phyloP scores from a whole-genome alignment of 1,284 basidiomycete species.

The Ganoderma meredithae region DNA sequence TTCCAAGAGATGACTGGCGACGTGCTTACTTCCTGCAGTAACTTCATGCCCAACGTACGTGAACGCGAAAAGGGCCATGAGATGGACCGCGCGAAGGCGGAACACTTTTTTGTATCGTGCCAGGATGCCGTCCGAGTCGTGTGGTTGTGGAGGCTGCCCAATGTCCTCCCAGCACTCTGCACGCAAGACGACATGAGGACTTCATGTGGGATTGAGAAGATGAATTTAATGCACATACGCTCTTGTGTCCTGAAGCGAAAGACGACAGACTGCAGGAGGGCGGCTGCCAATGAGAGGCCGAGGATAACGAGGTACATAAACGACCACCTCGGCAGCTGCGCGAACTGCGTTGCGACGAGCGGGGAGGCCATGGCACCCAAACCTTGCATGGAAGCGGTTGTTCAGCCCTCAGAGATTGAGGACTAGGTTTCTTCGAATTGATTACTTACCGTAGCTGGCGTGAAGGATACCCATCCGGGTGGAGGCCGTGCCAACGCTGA shows the following conservation, averaged over 20 bases:
- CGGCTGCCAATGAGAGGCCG: constrained; percentile 57
- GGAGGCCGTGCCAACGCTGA: constrained; percentile 49
- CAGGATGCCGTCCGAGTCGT: constrained; percentile 29
- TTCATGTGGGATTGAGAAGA: neutral
- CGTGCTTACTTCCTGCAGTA: constrained; percentile 49
- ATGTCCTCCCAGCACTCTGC: constrained; percentile 43
- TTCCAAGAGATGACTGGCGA: neutral
- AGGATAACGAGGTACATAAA: constrained; percentile 70
- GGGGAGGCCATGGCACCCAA: constrained; percentile 66
- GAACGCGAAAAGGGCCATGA: constrained; percentile 51
- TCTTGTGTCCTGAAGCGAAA: constrained; percentile 65
- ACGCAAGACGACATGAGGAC: neutral
- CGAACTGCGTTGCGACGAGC: constrained; percentile 68
- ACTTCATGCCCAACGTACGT: constrained; percentile 56
- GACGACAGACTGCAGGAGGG: constrained; percentile 49
- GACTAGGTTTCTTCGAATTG: neutral
- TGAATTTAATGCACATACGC: constrained; percentile 41
- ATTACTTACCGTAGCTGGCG: constrained; percentile 46
- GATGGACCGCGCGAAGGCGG: constrained; percentile 45
- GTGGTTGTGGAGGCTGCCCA: constrained; percentile 37
- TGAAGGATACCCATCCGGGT: constrained; percentile 70
- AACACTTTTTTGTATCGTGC: constrained; percentile 48
- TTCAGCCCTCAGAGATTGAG: neutral
- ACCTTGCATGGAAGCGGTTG: constrained; percentile 43
- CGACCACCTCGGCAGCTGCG: constrained; percentile 57